phyloP scores from a whole-genome alignment of 768 basidiomycete genomes.

The Xanthoconium stramineum region DNA sequence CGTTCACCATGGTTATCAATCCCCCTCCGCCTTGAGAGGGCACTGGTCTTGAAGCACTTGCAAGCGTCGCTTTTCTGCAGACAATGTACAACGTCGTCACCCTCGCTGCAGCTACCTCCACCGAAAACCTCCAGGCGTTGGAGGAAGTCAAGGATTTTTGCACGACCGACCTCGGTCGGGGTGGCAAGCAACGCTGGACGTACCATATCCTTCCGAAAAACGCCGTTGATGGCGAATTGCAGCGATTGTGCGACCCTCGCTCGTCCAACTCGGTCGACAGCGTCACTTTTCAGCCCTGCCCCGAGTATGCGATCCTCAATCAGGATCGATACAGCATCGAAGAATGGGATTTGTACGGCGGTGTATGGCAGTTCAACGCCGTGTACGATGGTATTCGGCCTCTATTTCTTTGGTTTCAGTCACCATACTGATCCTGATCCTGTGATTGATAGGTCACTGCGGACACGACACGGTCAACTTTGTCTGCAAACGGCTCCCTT shows the following conservation, averaged over 20 bases:
- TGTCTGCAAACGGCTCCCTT: slow-evolving; percentile 39
- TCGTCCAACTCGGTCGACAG: slow-evolving; percentile 35
- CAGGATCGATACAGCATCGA: slow-evolving; percentile 44
- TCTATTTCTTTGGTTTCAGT: slow-evolving; percentile 20
- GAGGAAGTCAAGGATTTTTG: slow-evolving; percentile 53
- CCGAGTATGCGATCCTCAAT: slow-evolving; percentile 31
- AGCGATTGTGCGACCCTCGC: slow-evolving; percentile 35
- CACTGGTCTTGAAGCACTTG: neutral
- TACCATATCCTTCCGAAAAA: slow-evolving; percentile 47
- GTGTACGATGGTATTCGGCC: slow-evolving; percentile 41
- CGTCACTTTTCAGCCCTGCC: slow-evolving; percentile 44
- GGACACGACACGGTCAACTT: slow-evolving; percentile 48
- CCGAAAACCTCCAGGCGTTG: slow-evolving; percentile 48
- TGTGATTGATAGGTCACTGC: slow-evolving; percentile 39
- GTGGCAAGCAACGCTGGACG: slow-evolving; percentile 51
- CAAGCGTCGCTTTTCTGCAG: neutral
- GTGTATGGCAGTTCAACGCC: slow-evolving; percentile 43
- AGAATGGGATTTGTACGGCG: slow-evolving; percentile 39
- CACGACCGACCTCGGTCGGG: slow-evolving; percentile 51
- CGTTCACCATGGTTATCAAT: slow-evolving; percentile 12
- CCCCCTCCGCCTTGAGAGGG: slow-evolving; percentile 6
- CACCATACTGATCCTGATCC: slow-evolving; percentile 16
- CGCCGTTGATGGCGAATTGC: slow-evolving; percentile 38
- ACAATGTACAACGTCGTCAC: slow-evolving; percentile 38
- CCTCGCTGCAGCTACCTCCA: slow-evolving; percentile 43